Base-by-base conservation (phyloP, 2,329 filamentous ascomycete genomes). In the Zasmidium citrigriseum region DNA sequence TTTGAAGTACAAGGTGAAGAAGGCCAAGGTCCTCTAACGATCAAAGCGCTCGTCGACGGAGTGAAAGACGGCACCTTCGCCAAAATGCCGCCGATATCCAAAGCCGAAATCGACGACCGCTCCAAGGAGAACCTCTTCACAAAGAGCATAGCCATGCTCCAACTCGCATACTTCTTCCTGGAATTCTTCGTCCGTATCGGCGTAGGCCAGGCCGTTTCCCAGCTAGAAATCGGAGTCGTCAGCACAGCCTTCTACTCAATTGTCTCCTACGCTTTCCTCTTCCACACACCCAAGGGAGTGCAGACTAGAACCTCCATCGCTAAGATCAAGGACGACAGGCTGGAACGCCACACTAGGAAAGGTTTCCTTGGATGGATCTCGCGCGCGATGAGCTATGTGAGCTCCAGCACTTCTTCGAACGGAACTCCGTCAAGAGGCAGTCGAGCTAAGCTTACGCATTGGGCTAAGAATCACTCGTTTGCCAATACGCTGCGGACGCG, bases 51-150 rank as follows among this genome's bases (percentile, higher is more conserved):
- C n/a, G n/a, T n/a, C n/a, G n/a, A n/a, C n/a, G n/a, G n/a, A n/a
- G n/a, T n/a, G n/a, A 54, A 22, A 18, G 21, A 21, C 25, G 29
- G n/a, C 16, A 11, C 5, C n/a, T 20, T 46, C 4, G 7, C 9
- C 21, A 22, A 14, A 22, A 20, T 25, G 24, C 22, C 45, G 1
- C 53, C 56, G 46, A 52, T 48, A 3, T 59, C 21, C 47, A 55
- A 46, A 20, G 60, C 64, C 16, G 57, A 69, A 11, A 73, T 77
- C 3, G 53, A 64, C 46, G 75, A 78, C 44, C 72, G 73, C 23
- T 77, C 73, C 61, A 78, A 78, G 55, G 71, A 70, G 1, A 68
- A 76, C 23, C 60, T 57, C 0, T 55, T 77, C 5, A 67, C 75
- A 5, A 78, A 77, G 59, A 25, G 14, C 2, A 46, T 61, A 20